Evolutionary conservation across 768 basidiomycete genomes (phyloP), one percentile per base, ranked within the genome.

Genomic region (Auricularia sp.): DNA sequence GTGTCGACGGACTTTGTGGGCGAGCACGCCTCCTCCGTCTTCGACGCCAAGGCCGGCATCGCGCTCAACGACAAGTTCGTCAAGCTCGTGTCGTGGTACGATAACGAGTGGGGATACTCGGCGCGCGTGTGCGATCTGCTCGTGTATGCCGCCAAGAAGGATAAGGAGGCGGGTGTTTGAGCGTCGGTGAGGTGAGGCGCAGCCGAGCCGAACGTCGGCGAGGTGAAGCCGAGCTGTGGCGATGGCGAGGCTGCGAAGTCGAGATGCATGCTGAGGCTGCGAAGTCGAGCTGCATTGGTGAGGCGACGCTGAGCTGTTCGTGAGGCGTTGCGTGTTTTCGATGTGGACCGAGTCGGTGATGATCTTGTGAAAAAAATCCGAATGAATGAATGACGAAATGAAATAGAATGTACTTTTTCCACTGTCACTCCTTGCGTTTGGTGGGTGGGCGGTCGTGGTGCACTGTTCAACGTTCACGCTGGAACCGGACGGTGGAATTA

Each of bases 31-130:
- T 94, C 92, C 67, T 92, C 87, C 67, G 91, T 94, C 82, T 98
- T 98, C 76, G 96, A 98, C 73, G 95, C 94, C 71, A 79, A 78
- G 67, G 96, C 91, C 56, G 96, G 96, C 70, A 98, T 98, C 75
- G 83, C 87, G 74, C 86, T 98, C 75, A 97, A 90, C 87, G 72
- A 79, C 67, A 88, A 88, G 79, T 98, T 98, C 72, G 90, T 98
- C 82, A 98, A 98, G 85, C 85, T 97, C 72, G 88, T 98, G 75
- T 75, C 90, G 54, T 97, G 95, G 94, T 95, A 92, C 82, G 90
- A 92, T 78, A 94, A 93, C 77, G 90, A 94, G 79, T 92, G 88
- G 88, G 89, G 93, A 21, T 98, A 97, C 87, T 95, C 93, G 58
- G 85, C 80, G 75, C 88, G 94, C 74, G 94, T 96, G 63, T 87